Evolutionary conservation across 352 stramenopile species (phyloP), one percentile per base, ranked within the genome.

Genomic region (Phytophthora colocasiae): DNA sequence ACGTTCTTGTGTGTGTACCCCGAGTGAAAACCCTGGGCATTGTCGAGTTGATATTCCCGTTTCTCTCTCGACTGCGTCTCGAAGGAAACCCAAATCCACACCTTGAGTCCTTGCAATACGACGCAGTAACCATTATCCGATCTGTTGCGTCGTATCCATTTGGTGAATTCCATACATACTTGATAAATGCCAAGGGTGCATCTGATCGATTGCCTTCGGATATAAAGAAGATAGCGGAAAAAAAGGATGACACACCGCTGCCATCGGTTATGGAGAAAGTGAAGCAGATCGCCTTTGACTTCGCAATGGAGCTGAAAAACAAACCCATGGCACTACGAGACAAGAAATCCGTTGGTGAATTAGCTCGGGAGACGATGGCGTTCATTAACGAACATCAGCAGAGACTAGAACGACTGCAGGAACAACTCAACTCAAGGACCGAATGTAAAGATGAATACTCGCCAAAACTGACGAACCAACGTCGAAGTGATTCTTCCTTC

Each of bases 111-210:
- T 55, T 90, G 6, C 78, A 88, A 43, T 89, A 88, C 31, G 59
- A 86, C 17, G 49, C 78, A 1, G 58, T 92, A 38, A 78, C 55
- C 1, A 73, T 90, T 24, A 61, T 83, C 4, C 75, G 68, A 17
- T 81, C 81, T 0, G 71, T 92, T 34, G 84, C 84, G 0, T 81
- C 80, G 15, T 92, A 85, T 63, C 84, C 84, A 1, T 86, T 85
- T 40, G 84, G 84, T 12, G 73, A 85, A 27, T 91, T 79, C 36
- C 78, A 92, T 46, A 26, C 32, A 0, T 61, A 77, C 19, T 52
- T 87, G 39, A 51, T 59, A 40, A 73, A 71, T 29, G 66, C 51
- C 26, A 78, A 65, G n/a, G 63, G 56, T 46, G 38, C 15, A 29
- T 9, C 40, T 19, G 17, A 39, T 8, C 14, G 7, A 32, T 14